Evolutionary conservation across 2,329 filamentous ascomycete genomes (phyloP).

Genomic region (Trichothecium roseum): DNA sequence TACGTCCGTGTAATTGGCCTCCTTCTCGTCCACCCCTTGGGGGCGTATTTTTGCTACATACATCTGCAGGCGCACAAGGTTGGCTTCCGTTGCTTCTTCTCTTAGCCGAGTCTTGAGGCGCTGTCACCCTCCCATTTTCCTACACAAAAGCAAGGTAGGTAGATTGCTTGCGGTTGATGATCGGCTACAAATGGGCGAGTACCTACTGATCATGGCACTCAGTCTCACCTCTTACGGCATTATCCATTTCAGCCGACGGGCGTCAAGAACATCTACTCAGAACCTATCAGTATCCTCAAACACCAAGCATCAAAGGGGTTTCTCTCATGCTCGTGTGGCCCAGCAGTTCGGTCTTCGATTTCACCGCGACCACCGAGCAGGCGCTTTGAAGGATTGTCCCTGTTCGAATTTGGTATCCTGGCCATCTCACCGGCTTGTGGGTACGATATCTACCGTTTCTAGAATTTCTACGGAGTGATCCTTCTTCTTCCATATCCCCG

Average conservation of each 20-base stretch:
- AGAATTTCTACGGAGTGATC: too few relatives aligned
- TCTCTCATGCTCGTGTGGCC: too few relatives aligned
- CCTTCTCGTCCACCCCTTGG: neutral
- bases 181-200: too few relatives aligned
- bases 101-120: constrained; percentile 2
- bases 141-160: neutral
- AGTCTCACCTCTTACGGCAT: constrained; percentile 1
- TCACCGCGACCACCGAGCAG: too few relatives aligned
- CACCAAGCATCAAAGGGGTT: too few relatives aligned
- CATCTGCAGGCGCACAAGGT: neutral
- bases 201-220: neutral
- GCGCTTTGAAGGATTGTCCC: too few relatives aligned
- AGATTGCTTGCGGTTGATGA: too few relatives aligned
- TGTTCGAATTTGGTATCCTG: too few relatives aligned
- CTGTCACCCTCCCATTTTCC: neutral
- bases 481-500: too few relatives aligned
- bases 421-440: too few relatives aligned
- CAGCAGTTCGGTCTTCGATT: too few relatives aligned
- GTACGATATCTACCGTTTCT: too few relatives aligned
- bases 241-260: constrained; percentile 3
- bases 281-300: neutral
- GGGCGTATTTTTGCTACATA: neutral
- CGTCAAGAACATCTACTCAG: neutral
- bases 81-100: constrained; percentile 1
- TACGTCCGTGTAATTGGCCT: neutral